Conservation (phyloP, 352 stramenopile genomes). For the Phytophthora meadii region DNA sequence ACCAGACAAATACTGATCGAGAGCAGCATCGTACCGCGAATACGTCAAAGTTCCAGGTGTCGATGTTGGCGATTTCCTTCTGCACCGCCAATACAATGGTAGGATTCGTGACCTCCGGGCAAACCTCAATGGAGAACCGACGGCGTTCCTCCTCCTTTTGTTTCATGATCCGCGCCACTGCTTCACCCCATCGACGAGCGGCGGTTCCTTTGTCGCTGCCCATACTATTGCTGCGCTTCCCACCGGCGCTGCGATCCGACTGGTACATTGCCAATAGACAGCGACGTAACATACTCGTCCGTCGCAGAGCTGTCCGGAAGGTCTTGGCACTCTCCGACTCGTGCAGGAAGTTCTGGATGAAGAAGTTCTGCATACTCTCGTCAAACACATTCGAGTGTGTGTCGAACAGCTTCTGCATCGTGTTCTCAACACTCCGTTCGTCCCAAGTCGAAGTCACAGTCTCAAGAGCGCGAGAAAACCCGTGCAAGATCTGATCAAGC, state of each 20-base stretch:
- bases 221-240: constrained; percentile 32
- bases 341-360: constrained; percentile 89
- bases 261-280: constrained; percentile 81
- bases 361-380: constrained; percentile 86
- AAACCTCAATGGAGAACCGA: constrained; percentile 56
- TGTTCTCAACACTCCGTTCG: constrained; percentile 57
- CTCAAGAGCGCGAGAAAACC: constrained; percentile 67
- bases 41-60: constrained; percentile 77
- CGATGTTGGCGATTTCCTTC: constrained; percentile 58
- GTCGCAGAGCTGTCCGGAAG: constrained; percentile 68
- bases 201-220: constrained; percentile 31
- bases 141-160: constrained; percentile 47
- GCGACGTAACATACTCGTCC: constrained; percentile 76
- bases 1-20: not conserved
- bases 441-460: constrained; percentile 48
- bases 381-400: constrained; percentile 87
- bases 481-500: constrained; percentile 66
- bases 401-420: constrained; percentile 77
- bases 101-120: constrained; percentile 59
- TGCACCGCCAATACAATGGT: constrained; percentile 56
- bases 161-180: constrained; percentile 42
- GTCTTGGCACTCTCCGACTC: constrained; percentile 77
- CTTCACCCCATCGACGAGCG: constrained; percentile 48
- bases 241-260: constrained; percentile 25
- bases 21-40: constrained; percentile 48